Base-by-base conservation (phyloP, 768 basidiomycete species). In the Boletus fagicola region DNA sequence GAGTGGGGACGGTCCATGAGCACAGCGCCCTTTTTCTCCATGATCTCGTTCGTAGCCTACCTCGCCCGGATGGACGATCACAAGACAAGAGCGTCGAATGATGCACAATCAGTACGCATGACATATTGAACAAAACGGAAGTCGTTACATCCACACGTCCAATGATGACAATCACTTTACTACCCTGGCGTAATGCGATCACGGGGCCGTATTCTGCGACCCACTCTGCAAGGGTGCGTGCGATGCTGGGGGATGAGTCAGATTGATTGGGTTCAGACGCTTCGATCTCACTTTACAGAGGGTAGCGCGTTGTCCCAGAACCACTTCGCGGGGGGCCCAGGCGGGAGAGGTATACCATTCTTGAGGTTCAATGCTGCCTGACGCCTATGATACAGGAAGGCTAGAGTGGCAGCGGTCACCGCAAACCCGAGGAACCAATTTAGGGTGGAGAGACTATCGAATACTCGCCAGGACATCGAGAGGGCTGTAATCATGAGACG, bases 161-260 rank as follows among this genome's bases (percentile, higher is more conserved):
- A 10, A 70, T 51, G 30, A 70, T 22, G 33, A 70, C 44, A 42
- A 47, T 59, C 11, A 65, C 22, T 2, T 58, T 30, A 12, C 51
- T 62, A 1, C 84, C 84, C 60, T 80, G 79, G 2, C 80, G 75
- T 2, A 87, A 63, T 0, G 80, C 74, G 57, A 85, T 78, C 1
- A 86, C 74, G 0, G 85, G 83, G 0, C 85, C 85, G 55, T 86
- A 86, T 58, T 78, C 64, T 52, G 80, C 73, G 2, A 80, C 78
- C 78, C 80, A 83, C 51, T 80, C 76, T 42, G 82, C 76, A 43
- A 83, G 80, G 6, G 55, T 61, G 26, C 22, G 59, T n/a, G 66
- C 65, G 39, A 65, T 54, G 13, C 61, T 68, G 13, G 6, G 5
- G 30, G 16, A 31, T 3, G 13, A 13, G 15, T 36, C 43, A 22